phyloP scores from a whole-genome alignment of 805 yeast genomes.

The Cyberlindnera mrakii region DNA sequence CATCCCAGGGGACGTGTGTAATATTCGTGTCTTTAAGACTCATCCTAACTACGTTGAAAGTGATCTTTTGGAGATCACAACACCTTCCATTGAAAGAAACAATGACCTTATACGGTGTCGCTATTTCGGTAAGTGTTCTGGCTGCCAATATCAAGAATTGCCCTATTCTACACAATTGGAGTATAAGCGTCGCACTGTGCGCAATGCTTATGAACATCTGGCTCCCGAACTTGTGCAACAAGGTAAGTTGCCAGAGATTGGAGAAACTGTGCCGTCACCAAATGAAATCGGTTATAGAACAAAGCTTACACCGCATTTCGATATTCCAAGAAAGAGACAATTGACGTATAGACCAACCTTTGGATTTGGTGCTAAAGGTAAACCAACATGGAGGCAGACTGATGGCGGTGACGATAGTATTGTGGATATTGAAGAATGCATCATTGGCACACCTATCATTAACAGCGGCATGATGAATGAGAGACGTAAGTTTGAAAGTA shows the following conservation, averaged over 20 bases:
- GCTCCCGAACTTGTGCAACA: constrained; percentile 47
- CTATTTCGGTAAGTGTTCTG: constrained; percentile 90
- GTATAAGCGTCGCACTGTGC: constrained; percentile 68
- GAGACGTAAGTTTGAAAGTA: constrained; percentile 46
- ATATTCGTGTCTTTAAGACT: constrained; percentile 67
- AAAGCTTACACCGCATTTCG: constrained; percentile 93
- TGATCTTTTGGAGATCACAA: constrained; percentile 54
- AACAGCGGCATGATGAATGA: constrained; percentile 71
- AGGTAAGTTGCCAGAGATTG: constrained; percentile 51
- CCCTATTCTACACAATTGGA: constrained; percentile 66
- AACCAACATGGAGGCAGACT: constrained; percentile 57
- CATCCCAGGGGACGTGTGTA: constrained; percentile 76
- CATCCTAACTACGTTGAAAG: constrained; percentile 70
- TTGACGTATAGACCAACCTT: constrained; percentile 53
- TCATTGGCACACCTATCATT: constrained; percentile 77
- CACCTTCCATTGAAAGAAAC: constrained; percentile 38
- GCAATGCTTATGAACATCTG: constrained; percentile 74
- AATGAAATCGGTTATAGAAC: constrained; percentile 75
- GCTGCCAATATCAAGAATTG: constrained; percentile 87
- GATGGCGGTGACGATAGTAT: constrained; percentile 58
- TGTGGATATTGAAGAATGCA: constrained; percentile 90
- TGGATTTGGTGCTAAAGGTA: constrained; percentile 87
- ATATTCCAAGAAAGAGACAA: constrained; percentile 53
- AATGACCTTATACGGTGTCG: constrained; percentile 62
- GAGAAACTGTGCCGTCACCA: constrained; percentile 71